These are phyloP conservation scores for Graphium sp. DNA, from an alignment of 2,329 filamentous ascomycete species.

Conservation along the genomic window DNA sequence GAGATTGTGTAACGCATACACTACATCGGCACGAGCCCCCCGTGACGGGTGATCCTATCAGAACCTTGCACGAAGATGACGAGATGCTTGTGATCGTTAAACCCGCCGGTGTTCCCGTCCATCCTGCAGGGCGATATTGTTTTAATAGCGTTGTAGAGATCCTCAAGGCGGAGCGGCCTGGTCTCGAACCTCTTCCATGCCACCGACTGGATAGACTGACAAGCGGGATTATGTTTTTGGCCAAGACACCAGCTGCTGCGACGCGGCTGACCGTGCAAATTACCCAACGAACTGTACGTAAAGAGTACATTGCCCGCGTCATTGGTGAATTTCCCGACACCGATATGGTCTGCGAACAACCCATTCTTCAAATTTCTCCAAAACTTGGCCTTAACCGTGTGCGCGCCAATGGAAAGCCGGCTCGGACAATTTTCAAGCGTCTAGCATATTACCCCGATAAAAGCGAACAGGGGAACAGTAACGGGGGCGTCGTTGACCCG, in stretches of 20 bases:
- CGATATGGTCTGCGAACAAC: constrained; percentile 82
- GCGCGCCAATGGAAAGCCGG: constrained; percentile 80
- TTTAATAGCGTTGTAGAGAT: constrained; percentile 93
- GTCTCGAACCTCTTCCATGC: constrained; percentile 51
- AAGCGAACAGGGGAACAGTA: constrained; percentile 4
- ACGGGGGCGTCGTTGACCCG: not conserved
- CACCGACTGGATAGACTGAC: constrained; percentile 90
- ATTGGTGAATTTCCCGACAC: constrained; percentile 84
- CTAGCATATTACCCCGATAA: constrained; percentile 73
- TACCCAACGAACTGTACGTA: constrained; percentile 64
- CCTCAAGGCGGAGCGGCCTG: constrained; percentile 56
- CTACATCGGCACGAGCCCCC: constrained; percentile 92
- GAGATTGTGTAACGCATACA: constrained; percentile 82
- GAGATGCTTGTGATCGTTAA: constrained; percentile 96
- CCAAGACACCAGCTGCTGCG: constrained; percentile 67
- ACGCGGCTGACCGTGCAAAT: constrained; percentile 65
- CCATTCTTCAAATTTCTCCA: constrained; percentile 84
- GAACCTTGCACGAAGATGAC: constrained; percentile 77
- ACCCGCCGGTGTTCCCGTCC: constrained; percentile 84
- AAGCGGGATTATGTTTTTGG: constrained; percentile 96
- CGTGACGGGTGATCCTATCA: constrained; percentile 64
- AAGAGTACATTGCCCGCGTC: constrained; percentile 89
- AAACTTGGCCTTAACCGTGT: constrained; percentile 90
- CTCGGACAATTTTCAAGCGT: constrained; percentile 79
- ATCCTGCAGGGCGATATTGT: constrained; percentile 88